Conservation (phyloP, 257 asterid species). For the Cruciata laevipes region DNA sequence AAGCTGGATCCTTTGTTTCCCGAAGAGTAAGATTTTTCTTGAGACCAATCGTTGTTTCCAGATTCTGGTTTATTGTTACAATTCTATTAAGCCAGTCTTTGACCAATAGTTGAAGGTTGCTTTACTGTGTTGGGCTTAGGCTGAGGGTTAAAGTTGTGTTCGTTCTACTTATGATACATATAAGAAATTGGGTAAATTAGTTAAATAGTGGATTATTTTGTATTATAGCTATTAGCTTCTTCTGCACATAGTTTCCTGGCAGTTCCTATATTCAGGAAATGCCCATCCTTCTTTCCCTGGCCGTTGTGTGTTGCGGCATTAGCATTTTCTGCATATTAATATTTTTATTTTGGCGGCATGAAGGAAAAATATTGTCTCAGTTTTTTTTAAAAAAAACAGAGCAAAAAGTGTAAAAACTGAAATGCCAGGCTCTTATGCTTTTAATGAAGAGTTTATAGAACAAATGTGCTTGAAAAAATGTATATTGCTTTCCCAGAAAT, state of each 20-base stretch:
- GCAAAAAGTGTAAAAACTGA: not conserved
- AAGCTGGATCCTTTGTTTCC: conserved; percentile 49
- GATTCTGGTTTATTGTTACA: not conserved
- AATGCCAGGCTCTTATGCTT: not conserved
- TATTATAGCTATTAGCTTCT: not conserved
- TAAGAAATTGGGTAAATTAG: not conserved
- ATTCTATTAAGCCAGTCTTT: not conserved
- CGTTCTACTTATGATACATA: not conserved
- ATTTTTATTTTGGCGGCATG: not conserved
- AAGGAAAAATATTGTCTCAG: not conserved
- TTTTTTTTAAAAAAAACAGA: not conserved
- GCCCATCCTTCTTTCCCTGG: not conserved
- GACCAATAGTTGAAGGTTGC: no score
- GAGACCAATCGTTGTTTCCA: not conserved
- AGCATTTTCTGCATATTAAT: not conserved
- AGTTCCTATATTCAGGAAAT: not conserved
- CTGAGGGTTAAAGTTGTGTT: not conserved
- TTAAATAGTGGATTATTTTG: no score
- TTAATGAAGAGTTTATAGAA: not conserved
- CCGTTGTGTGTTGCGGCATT: not conserved
- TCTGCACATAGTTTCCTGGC: not conserved
- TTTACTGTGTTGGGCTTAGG: not conserved
- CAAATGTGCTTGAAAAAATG: not conserved
- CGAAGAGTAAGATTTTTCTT: conserved; percentile 33
- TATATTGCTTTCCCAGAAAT: not conserved